Conservation (phyloP, 106 monocot genomes). For the Gastrodia elata region DNA sequence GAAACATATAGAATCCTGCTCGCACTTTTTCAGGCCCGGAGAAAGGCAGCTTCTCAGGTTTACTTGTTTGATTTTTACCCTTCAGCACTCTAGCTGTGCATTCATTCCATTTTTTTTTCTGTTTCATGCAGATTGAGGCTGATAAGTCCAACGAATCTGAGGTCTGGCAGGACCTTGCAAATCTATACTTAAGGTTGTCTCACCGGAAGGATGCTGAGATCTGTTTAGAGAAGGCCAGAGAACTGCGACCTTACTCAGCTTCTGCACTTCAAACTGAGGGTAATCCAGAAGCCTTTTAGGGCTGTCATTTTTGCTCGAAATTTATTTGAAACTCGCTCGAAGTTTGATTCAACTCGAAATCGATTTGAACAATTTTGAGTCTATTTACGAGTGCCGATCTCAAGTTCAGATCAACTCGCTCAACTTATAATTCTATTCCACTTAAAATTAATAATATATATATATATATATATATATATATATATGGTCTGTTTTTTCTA, state of each 20-base stretch:
- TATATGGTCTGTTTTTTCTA: too few species aligned
- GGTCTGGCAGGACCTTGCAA: slow-evolving; percentile 93
- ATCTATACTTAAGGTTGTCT: slow-evolving; percentile 67
- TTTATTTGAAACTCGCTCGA: too few species aligned
- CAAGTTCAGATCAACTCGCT: too few species aligned
- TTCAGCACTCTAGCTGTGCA: neutral
- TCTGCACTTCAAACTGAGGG: slow-evolving; percentile 61
- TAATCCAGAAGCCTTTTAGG: slow-evolving; percentile 13
- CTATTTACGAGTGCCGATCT: too few species aligned
- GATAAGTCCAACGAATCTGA: slow-evolving; percentile 64
- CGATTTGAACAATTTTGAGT: too few species aligned
- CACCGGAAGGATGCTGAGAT: slow-evolving; percentile 81
- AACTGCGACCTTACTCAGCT: slow-evolving; percentile 61
- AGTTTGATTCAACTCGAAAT: neutral
- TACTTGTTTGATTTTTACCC: neutral
- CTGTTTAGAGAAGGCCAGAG: slow-evolving; percentile 81
- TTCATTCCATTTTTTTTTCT: neutral
- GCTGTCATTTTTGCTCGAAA: neutral
- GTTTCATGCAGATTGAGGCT: slow-evolving; percentile 46
- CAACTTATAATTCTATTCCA: too few species aligned
- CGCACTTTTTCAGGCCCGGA: slow-evolving; percentile 86
- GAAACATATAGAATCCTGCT: slow-evolving; percentile 68
- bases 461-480: too few species aligned
- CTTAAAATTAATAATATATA: too few species aligned
- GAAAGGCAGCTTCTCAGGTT: slow-evolving; percentile 71